Base-by-base conservation (phyloP, 345 rosid genomes). In the Hibiscus trionum region DNA sequence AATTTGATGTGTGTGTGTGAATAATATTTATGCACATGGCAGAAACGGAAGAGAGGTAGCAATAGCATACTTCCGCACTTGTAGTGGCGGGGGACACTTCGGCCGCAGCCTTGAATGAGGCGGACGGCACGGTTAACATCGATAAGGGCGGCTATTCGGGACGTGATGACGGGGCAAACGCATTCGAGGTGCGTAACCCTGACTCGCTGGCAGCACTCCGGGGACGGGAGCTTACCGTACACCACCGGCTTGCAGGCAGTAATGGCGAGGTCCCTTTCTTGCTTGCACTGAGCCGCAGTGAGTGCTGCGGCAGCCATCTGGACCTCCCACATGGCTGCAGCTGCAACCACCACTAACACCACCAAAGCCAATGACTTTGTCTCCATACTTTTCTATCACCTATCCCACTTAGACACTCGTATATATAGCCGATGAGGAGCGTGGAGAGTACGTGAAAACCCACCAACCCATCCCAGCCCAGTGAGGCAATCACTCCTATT, bases 1-100 rank as follows among this genome's bases (percentile, higher is more conserved):
- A 39, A 1, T 5, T 11, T 53, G 10, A n/a, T n/a, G n/a, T 53
- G 9, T n/a, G 9, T 52, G 3, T 8, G 12, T 44, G 49, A 46
- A 11, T 47, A 47, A 47, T 3, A 49, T 49, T 50, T 50, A 50
- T 5, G 17, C 6, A 50, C 5, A 16, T 2, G 8, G 10, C 4
- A 2, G 39, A 11, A 7, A 31, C 44, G 26, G 3, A 46, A 53
- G 47, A 39, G 61, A 24, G 47, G 14, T 9, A 44, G 46, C 46
- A 7, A 8, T 19, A 55, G 63, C 84, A 75, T 83, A 83, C 86
- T 77, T 59, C 86, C 84, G 46, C 86, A 79, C 69, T 81, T 75
- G 78, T 44, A 79, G 69, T 83, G 86, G 26, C 76, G 84, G 77
- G 84, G 84, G 39, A 81, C 80, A 33, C 72, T 70, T 14, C 84